Evolutionary conservation across 805 yeast genomes (phyloP), one percentile per base, ranked within the genome.

Genomic region (Barnettozyma vustinii): DNA sequence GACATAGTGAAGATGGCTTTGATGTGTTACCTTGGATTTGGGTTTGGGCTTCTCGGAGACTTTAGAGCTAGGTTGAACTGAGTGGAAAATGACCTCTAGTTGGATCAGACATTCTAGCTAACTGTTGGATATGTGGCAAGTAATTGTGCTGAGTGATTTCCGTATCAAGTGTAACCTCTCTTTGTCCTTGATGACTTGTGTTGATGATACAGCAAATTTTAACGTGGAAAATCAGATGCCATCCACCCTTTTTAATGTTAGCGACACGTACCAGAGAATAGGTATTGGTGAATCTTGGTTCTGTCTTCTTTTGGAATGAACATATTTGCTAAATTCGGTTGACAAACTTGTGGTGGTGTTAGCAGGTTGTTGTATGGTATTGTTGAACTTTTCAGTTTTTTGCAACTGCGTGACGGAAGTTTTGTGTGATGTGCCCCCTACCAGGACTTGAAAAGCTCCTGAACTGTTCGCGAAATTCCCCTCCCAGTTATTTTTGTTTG

Each of bases 261-360:
- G 7, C 4, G 18, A 13, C 33, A 84, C 94, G 75, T 84, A 87
- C 95, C 95, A 79, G 90, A 91, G 88, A 91, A 94, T 79, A 94
- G 94, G 87, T 91, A 86, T 77, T 84, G 87, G 95, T 90, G 96
- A 77, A 94, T 94, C 91, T 88, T 88, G 82, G 88, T 89, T 86
- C 99, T 91, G 77, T 94, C 99, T 79, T 89, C 96, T 81, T 88
- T 94, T 80, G 99, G 98, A 84, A 94, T 94, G 82, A 94, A 84
- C 99, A 94, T 94, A 72, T 56, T 61, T 62, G 46, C 58, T 46
- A 48, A 36, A 51, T 56, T 51, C 50, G 47, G 47, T 44, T 44
- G 48, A 44, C 48, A 49, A 51, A 46, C 52, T 46, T 44, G 44
- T 44, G 37, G 47, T 33, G 37, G 40, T 23, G 40, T 18, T 46